These are phyloP conservation scores for Ajuga reptans DNA, from an alignment of 305 asterid genomes.

Conservation along the genomic window DNA sequence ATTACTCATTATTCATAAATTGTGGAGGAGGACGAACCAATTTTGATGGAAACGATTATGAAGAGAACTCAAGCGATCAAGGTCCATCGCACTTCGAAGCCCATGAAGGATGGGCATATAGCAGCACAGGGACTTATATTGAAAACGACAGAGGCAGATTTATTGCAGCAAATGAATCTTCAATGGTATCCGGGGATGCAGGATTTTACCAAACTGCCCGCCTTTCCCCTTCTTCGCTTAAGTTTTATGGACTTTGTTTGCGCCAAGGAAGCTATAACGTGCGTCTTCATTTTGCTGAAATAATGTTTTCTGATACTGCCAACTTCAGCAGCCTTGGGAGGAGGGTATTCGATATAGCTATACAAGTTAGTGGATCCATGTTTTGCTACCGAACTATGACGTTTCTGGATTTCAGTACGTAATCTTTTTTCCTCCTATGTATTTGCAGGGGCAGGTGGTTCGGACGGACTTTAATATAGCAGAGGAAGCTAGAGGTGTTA, in stretches of 20 bases:
- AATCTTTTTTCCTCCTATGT: no score
- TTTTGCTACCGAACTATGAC: no score
- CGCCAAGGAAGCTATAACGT: slow-evolving; percentile 68
- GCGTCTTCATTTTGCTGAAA: slow-evolving; percentile 89
- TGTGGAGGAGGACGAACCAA: slow-evolving; percentile 57
- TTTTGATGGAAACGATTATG: slow-evolving; percentile 49
- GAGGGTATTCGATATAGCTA: slow-evolving; percentile 72
- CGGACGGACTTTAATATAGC: slow-evolving; percentile 54
- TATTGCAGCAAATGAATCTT: slow-evolving; percentile 23
- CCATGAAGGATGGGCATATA: slow-evolving; percentile 61
- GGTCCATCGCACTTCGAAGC: slow-evolving; percentile 55
- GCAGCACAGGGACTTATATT: slow-evolving; percentile 61
- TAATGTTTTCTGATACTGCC: slow-evolving; percentile 42
- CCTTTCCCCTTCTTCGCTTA: slow-evolving; percentile 60
- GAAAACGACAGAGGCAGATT: neutral
- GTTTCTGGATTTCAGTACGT: no score
- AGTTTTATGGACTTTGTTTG: slow-evolving; percentile 70
- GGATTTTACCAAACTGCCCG: slow-evolving; percentile 64
- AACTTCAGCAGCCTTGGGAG: slow-evolving; percentile 64
- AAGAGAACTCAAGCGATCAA: slow-evolving; percentile 32
- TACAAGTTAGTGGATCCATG: slow-evolving; percentile 52
- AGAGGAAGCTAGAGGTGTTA: slow-evolving; percentile 54
- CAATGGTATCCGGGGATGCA: slow-evolving; percentile 25
- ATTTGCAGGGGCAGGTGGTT: slow-evolving; percentile 61
- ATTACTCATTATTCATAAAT: slow-evolving; percentile 56